Conservation (phyloP, 1,139 yeast species). For the Yarrowia galli region DNA sequence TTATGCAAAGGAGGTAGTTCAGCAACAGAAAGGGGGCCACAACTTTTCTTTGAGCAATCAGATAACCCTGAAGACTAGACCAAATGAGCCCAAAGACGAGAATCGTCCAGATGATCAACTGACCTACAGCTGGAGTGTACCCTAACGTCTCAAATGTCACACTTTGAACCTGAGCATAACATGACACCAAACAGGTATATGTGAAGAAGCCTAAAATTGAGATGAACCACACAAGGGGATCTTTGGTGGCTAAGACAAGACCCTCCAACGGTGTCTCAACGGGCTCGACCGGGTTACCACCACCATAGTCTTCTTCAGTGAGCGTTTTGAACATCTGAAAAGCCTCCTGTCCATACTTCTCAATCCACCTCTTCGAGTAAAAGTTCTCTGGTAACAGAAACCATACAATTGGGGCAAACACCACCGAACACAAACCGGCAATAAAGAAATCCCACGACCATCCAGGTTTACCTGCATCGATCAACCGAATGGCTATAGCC, state of each 20-base stretch:
- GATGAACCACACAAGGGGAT: constrained; percentile 1
- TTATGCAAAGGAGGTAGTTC: constrained; percentile 2
- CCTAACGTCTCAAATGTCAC: background rate
- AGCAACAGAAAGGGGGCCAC: background rate
- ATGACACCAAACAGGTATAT: background rate
- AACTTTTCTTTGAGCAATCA: background rate
- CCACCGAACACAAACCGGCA: background rate
- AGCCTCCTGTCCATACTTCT: constrained; percentile 1
- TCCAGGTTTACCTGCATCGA: background rate
- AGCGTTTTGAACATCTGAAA: background rate
- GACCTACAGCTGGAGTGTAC: background rate
- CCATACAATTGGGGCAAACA: constrained; percentile 2
- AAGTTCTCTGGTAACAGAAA: background rate
- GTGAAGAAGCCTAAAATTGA: constrained; percentile 8
- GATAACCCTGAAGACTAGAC: constrained; percentile 1
- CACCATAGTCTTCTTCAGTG: constrained; percentile 4
- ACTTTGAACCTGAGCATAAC: background rate
- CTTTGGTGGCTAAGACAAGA: background rate
- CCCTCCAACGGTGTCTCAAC: background rate
- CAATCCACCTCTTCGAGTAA: background rate
- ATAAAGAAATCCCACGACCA: constrained; percentile 16
- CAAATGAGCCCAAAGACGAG: constrained; percentile 3
- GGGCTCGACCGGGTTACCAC: background rate
- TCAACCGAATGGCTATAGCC: background rate
- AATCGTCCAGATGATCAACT: constrained; percentile 7